These are phyloP conservation scores for Camellia oleifera DNA, from an alignment of 179 eudicot species.

Conservation along the genomic window DNA sequence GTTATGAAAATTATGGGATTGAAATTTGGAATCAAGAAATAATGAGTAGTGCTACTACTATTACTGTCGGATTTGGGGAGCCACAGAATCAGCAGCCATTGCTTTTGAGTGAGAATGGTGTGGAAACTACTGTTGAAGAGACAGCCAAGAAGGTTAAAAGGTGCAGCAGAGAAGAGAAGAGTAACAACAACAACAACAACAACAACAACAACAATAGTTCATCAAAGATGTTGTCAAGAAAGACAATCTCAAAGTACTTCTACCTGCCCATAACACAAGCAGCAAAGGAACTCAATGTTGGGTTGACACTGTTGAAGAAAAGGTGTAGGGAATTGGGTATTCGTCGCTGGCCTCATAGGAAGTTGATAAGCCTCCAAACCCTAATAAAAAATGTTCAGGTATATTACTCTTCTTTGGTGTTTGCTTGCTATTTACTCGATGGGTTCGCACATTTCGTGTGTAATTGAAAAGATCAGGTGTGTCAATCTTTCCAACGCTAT, in stretches of 20 bases:
- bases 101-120: slow-evolving; percentile 9
- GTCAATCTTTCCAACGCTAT: no score
- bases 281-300: slow-evolving; percentile 82
- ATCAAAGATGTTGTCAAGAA: slow-evolving; percentile 37
- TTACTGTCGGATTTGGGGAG: slow-evolving; percentile 14
- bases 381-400: slow-evolving; percentile 90
- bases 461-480: no score
- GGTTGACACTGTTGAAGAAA: slow-evolving; percentile 82
- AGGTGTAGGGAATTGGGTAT: slow-evolving; percentile 87
- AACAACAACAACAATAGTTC: slow-evolving; percentile 1
- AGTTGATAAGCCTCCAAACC: slow-evolving; percentile 84
- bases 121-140: not conserved
- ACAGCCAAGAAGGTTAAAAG: no score
- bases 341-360: slow-evolving; percentile 90
- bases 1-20: slow-evolving; percentile 16
- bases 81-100: slow-evolving; percentile 19
- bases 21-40: slow-evolving; percentile 19
- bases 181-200: not conserved
- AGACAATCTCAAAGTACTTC: slow-evolving; percentile 64
- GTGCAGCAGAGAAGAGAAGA: not conserved
- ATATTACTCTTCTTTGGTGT: not conserved
- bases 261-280: slow-evolving; percentile 94
- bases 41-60: not conserved
- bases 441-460: no score
- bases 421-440: no score